phyloP scores from a whole-genome alignment of 2,329 filamentous ascomycete genomes.

The Harringtonia lauricola region DNA sequence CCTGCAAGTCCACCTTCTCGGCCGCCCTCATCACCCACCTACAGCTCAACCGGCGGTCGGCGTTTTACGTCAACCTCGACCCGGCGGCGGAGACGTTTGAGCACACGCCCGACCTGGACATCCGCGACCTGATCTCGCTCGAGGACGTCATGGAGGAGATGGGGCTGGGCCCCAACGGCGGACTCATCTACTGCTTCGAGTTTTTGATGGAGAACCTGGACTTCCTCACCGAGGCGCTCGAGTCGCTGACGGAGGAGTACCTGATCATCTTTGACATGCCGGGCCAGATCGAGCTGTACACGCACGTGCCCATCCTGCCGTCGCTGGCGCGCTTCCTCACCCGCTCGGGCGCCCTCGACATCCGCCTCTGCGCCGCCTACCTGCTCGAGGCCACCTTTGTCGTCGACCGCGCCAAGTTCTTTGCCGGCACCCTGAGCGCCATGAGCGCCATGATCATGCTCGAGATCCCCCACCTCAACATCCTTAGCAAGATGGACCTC shows the following conservation, averaged over 20 bases:
- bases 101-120: slow-evolving; percentile 87
- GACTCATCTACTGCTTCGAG: slow-evolving; percentile 93
- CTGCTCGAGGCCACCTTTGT: slow-evolving; percentile 93
- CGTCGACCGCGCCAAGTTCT: slow-evolving; percentile 93
- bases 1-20: slow-evolving; percentile 75
- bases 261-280: slow-evolving; percentile 98
- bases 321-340: slow-evolving; percentile 73
- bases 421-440: slow-evolving; percentile 85
- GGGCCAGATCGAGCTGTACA: slow-evolving; percentile 97
- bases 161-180: slow-evolving; percentile 80
- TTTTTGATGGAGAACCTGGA: slow-evolving; percentile 91
- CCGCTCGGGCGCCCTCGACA: slow-evolving; percentile 68
- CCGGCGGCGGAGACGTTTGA: slow-evolving; percentile 88
- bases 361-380: slow-evolving; percentile 87
- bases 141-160: slow-evolving; percentile 97
- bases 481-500: slow-evolving; percentile 95
- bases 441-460: slow-evolving; percentile 99
- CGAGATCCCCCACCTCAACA: slow-evolving; percentile 91
- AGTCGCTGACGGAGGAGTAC: slow-evolving; percentile 84
- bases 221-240: slow-evolving; percentile 76
- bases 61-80: slow-evolving; percentile 97
- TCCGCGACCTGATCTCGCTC: slow-evolving; percentile 86
- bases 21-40: slow-evolving; percentile 87
- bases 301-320: slow-evolving; percentile 87
- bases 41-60: slow-evolving; percentile 79